Percentiles rank a stretch among this genome's conserved stretches.
These are phyloP conservation scores for Monosporascus sp. DNA, from an alignment of 2,329 filamentous ascomycete genomes.

Conservation along the genomic window DNA sequence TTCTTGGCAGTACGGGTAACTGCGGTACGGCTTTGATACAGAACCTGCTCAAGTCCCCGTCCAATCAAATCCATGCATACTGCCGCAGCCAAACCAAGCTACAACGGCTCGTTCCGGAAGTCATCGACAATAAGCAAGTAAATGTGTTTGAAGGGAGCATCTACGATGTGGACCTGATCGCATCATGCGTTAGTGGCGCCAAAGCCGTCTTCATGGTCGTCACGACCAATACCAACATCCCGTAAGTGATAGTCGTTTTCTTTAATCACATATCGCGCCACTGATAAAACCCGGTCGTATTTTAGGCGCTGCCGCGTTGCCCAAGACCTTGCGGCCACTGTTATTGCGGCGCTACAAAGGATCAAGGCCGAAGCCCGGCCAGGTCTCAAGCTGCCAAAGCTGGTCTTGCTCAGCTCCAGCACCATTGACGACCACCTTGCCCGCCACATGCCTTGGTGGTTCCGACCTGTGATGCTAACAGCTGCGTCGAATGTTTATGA, in stretches of 20 bases:
- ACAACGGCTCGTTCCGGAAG: constrained; percentile 25
- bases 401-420: constrained; percentile 39
- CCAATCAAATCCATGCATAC: constrained; percentile 34
- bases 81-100: constrained; percentile 39
- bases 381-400: constrained; percentile 25
- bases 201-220: constrained; percentile 36
- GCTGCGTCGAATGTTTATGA: constrained; percentile 33
- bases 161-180: constrained; percentile 32
- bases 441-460: constrained; percentile 21
- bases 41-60: constrained; percentile 28
- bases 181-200: constrained; percentile 28
- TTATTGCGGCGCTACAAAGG: constrained; percentile 32
- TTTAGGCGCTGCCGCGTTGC: constrained; percentile 29
- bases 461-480: constrained; percentile 23
- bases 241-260: no score
- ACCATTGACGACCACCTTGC: constrained; percentile 34
- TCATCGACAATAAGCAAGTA: constrained; percentile 26
- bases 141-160: constrained; percentile 38
- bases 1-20: constrained; percentile 39
- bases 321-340: constrained; percentile 28
- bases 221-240: constrained; percentile 36
- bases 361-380: constrained; percentile 10
- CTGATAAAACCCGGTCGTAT: no score
- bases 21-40: constrained; percentile 36
- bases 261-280: no score